Percentiles rank a stretch among this genome's conserved stretches.
These are phyloP conservation scores for Stachybotrys echinatus DNA, from an alignment of 2,329 filamentous ascomycete genomes.

Conservation along the genomic window DNA sequence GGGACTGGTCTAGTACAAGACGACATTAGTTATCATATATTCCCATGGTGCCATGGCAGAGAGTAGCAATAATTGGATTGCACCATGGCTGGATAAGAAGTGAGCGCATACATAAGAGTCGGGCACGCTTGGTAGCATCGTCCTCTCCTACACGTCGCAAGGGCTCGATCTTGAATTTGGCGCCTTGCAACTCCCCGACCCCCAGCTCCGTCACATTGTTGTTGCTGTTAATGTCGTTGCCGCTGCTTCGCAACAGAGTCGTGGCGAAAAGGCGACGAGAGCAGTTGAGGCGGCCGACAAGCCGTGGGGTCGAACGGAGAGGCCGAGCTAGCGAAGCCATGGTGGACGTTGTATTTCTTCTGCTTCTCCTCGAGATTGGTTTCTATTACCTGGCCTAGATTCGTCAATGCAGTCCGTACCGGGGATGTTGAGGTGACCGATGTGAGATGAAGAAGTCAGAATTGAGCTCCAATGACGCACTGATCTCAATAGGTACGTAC, in stretches of 20 bases:
- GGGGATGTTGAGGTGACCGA: too few relatives aligned
- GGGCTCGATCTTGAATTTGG: conserved; percentile 85
- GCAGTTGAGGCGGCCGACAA: conserved; percentile 12
- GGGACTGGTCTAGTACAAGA: conserved; percentile 71
- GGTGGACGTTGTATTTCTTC: background rate
- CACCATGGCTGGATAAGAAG: conserved; percentile 3
- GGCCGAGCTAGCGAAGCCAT: conserved; percentile 17
- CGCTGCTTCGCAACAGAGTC: conserved; percentile 8
- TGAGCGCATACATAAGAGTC: conserved; percentile 60
- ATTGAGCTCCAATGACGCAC: too few relatives aligned
- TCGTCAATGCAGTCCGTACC: too few relatives aligned
- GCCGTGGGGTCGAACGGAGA: conserved; percentile 11
- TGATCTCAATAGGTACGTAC: too few relatives aligned
- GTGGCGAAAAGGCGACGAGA: conserved; percentile 15
- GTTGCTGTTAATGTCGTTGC: conserved; percentile 10
- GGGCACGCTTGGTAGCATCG: conserved; percentile 77
- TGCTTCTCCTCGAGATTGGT: background rate
- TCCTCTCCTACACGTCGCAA: conserved; percentile 80
- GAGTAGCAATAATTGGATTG: background rate
- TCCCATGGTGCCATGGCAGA: background rate
- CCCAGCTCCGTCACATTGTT: conserved; percentile 51
- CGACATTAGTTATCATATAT: background rate
- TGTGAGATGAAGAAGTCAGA: too few relatives aligned
- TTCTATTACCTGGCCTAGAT: too few relatives aligned
- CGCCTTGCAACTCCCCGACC: conserved; percentile 84